phyloP scores from a whole-genome alignment of 1,284 basidiomycete genomes.

The Malassezia psittaci region DNA sequence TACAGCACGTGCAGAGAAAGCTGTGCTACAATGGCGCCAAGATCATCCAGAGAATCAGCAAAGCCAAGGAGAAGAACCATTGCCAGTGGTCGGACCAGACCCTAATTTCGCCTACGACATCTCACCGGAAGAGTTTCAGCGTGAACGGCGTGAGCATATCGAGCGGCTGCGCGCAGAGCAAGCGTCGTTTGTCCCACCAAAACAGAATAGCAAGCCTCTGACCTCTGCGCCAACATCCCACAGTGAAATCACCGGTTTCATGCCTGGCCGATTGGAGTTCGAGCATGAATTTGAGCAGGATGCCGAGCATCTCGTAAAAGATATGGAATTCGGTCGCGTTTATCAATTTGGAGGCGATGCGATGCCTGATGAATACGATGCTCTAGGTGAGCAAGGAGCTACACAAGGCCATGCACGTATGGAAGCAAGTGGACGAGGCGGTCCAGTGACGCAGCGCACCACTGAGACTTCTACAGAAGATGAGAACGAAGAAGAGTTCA shows the following conservation, averaged over 20 bases:
- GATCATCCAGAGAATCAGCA: conserved; percentile 6
- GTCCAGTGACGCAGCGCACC: conserved; percentile 30
- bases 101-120: conserved; percentile 27
- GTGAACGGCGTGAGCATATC: conserved; percentile 36
- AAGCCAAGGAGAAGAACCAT: conserved; percentile 24
- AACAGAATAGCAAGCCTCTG: conserved; percentile 56
- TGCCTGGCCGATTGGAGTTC: conserved; percentile 92
- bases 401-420: conserved; percentile 34
- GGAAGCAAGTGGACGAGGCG: conserved; percentile 58
- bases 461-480: conserved; percentile 1
- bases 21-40: conserved; percentile 16
- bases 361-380: conserved; percentile 39
- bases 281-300: conserved; percentile 87
- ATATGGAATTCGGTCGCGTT: conserved; percentile 86
- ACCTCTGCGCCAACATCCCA: conserved; percentile 90
- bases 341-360: conserved; percentile 68
- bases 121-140: conserved; percentile 39
- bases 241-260: conserved; percentile 74
- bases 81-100: conserved; percentile 38
- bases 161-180: conserved; percentile 35
- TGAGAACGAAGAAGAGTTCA: conserved; percentile 13
- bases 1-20: conserved; percentile 26
- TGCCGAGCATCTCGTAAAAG: conserved; percentile 87
- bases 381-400: conserved; percentile 31
- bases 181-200: conserved; percentile 33